Evolutionary conservation across 1,139 yeast species (phyloP).

Genomic region (Tardiomyces depauwii): DNA sequence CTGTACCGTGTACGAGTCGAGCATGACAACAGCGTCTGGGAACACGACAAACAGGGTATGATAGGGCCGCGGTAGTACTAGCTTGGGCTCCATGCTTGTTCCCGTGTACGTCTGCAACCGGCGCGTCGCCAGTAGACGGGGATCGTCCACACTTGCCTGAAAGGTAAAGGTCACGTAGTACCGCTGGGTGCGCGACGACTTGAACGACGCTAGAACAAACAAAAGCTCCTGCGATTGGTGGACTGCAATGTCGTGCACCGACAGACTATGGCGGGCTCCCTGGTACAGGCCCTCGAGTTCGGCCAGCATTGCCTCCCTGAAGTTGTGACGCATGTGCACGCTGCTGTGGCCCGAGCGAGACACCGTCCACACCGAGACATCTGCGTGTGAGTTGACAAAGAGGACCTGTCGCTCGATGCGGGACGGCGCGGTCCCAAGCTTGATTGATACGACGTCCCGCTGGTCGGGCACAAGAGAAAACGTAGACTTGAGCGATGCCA

Average conservation of each 20-base stretch:
- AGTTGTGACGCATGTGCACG: constrained; percentile 26
- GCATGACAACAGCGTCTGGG: constrained; percentile 49
- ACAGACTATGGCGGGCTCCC: constrained; percentile 29
- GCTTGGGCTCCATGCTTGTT: constrained; percentile 31
- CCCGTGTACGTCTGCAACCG: constrained; percentile 34
- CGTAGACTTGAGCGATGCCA: constrained; percentile 21
- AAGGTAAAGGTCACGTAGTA: constrained; percentile 35
- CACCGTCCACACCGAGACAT: constrained; percentile 37
- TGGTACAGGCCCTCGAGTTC: constrained; percentile 34
- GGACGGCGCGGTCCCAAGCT: constrained; percentile 41
- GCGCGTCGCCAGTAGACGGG: constrained; percentile 52
- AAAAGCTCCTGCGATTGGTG: constrained; percentile 30
- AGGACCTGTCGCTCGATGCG: constrained; percentile 40
- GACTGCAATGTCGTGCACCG: constrained; percentile 41
- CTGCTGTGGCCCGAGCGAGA: constrained; percentile 34
- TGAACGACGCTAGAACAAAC: constrained; percentile 39
- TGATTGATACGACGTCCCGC: constrained; percentile 50
- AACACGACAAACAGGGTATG: constrained; percentile 54
- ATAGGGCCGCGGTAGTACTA: constrained; percentile 51
- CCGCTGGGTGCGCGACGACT: constrained; percentile 23
- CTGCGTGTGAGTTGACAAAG: constrained; percentile 32
- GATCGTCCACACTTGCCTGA: constrained; percentile 37
- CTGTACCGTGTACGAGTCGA: constrained; percentile 46
- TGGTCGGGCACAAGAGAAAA: constrained; percentile 19
- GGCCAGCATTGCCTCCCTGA: constrained; percentile 28